phyloP scores from a whole-genome alignment of 257 asterid species.

The Craterostigma plantagineum region DNA sequence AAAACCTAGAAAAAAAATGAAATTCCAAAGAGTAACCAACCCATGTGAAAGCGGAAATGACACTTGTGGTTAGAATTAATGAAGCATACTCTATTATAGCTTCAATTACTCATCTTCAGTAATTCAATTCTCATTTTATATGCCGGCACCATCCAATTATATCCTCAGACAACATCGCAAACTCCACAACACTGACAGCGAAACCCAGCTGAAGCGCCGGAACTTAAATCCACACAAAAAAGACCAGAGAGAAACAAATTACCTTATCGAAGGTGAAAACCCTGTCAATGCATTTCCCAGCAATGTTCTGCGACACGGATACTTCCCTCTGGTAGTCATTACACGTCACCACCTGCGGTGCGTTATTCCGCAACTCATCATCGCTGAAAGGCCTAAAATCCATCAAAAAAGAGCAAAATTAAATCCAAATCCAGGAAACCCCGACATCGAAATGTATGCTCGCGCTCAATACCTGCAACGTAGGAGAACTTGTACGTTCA shows the following conservation, averaged over 20 bases:
- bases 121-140: too few relatives aligned
- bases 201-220: too few relatives aligned
- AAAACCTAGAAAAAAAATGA: conserved; percentile 32
- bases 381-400: conserved; percentile 67
- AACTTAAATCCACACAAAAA: too few relatives aligned
- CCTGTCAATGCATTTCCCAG: conserved; percentile 79
- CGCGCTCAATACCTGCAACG: conserved; percentile 63
- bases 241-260: too few relatives aligned
- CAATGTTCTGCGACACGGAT: conserved; percentile 62
- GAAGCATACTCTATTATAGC: too few relatives aligned
- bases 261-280: conserved; percentile 86
- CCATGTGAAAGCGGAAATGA: too few relatives aligned
- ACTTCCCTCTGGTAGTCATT: conserved; percentile 74
- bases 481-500: conserved; percentile 87
- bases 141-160: too few relatives aligned
- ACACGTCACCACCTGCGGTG: conserved; percentile 82
- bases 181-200: too few relatives aligned
- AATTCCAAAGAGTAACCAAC: background rate
- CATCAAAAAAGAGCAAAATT: background rate
- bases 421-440: background rate
- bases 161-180: too few relatives aligned
- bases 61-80: too few relatives aligned
- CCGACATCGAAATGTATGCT: background rate
- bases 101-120: too few relatives aligned
- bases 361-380: conserved; percentile 70